Evolutionary conservation across 495 filamentous ascomycete species (phyloP), one percentile per base, ranked within the genome.

Genomic region (Penicillium argentinense): DNA sequence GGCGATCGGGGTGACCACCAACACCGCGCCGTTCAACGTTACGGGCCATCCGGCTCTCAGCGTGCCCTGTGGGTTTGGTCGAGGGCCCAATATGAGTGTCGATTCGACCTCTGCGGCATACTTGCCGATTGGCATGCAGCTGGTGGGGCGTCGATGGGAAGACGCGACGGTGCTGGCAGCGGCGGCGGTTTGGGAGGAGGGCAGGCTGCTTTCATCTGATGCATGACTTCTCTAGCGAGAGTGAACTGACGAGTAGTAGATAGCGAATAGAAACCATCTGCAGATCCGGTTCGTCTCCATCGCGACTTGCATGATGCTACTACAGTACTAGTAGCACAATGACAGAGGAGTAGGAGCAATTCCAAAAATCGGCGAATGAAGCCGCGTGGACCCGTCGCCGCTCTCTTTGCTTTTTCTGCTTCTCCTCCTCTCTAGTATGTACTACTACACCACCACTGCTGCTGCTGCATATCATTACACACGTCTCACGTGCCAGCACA

Each of bases 11-110:
- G 45, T 75, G 33, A 67, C 72, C 8, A 64, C 55, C 9, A 81
- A 82, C 47, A 83, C 79, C 0, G 68, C 69, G 23, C 66, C 70
- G 9, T 81, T 81, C 39, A 79, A 82, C 65, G 59, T 63, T 12
- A 76, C 77, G 2, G 79, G 79, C 0, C 78, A 83, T 63, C 79
- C 80, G 1, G 78, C 71, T 3, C 30, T 84, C 44, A 76, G 65
- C 43, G 53, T 83, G 13, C 80, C 79, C 2, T 67, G 76, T 27
- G 77, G 78, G 0, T 74, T 76, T 39, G 62, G 69, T 11, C 49
- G 49, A 2, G 63, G 60, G 3, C 42, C 42, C 14, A 68, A 69
- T 33, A 62, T 64, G n/a, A n/a, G n/a, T n/a, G n/a, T n/a, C n/a
- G n/a, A n/a, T n/a, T n/a, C n/a, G n/a, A n/a, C n/a, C 18, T 40